Evolutionary conservation across 805 yeast genomes (phyloP).

Genomic region (Torulaspora delbrueckii): DNA sequence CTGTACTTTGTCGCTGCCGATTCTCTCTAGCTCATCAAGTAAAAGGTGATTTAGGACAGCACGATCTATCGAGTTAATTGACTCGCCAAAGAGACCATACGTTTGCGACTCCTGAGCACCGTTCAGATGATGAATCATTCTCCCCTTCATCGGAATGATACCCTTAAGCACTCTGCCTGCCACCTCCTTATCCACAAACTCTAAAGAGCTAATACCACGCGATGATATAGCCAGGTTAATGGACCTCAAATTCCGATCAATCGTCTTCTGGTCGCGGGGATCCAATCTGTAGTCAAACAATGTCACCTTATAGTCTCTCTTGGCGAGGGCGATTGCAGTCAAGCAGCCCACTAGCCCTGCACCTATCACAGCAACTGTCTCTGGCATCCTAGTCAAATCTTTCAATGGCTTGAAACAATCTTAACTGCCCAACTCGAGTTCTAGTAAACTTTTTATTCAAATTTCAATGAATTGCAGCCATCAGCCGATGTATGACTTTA

Average conservation of each 20-base stretch:
- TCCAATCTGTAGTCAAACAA: conserved; percentile 70
- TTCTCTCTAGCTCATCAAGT: conserved; percentile 56
- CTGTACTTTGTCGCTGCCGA: conserved; percentile 37
- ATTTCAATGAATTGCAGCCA: too few species aligned
- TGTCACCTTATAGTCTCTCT: conserved; percentile 66
- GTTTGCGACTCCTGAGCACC: conserved; percentile 64
- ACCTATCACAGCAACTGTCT: conserved; percentile 62
- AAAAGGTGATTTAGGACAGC: conserved; percentile 59
- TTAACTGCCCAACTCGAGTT: too few species aligned
- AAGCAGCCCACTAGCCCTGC: conserved; percentile 89
- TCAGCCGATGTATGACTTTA: neutral
- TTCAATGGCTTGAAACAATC: too few species aligned
- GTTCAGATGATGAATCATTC: conserved; percentile 74
- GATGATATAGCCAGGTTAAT: conserved; percentile 86
- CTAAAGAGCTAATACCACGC: conserved; percentile 71
- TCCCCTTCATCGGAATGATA: conserved; percentile 79
- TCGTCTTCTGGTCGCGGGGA: conserved; percentile 43
- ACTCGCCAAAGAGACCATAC: conserved; percentile 78
- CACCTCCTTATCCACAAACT: conserved; percentile 55
- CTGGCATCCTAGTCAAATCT: conserved; percentile 8
- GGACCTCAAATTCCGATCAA: conserved; percentile 49
- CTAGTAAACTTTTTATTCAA: too few species aligned
- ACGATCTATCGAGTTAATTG: conserved; percentile 82
- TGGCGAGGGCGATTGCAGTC: conserved; percentile 72
- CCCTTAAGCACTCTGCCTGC: conserved; percentile 51